These are phyloP conservation scores for Lecanicillium sp. DNA, from an alignment of 2,329 filamentous ascomycete genomes.

Conservation along the genomic window DNA sequence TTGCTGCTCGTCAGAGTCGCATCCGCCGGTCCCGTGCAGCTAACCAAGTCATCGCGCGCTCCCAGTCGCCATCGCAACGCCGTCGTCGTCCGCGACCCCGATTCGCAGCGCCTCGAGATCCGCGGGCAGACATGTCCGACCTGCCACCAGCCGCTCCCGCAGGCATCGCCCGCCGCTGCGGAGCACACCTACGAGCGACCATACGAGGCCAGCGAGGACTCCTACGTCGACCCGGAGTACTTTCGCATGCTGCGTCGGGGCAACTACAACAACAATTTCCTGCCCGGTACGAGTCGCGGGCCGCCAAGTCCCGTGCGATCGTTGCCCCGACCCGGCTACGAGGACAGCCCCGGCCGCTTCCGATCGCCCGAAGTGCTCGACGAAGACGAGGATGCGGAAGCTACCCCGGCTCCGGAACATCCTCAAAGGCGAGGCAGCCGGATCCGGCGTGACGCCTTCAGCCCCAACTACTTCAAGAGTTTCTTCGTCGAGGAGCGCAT, in stretches of 20 bases:
- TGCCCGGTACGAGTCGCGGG: constrained; percentile 37
- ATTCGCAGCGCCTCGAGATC: constrained; percentile 79
- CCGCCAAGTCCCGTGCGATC: constrained; percentile 51
- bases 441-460: constrained; percentile 83
- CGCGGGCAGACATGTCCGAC: constrained; percentile 79
- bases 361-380: constrained; percentile 20
- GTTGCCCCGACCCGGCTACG: constrained; percentile 41
- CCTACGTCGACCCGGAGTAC: constrained; percentile 86
- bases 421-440: constrained; percentile 45
- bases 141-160: constrained; percentile 67
- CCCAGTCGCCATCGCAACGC: constrained; percentile 83
- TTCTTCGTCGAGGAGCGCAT: constrained; percentile 89
- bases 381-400: constrained; percentile 17
- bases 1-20: not conserved
- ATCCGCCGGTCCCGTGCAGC: not conserved
- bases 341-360: constrained; percentile 14
- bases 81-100: constrained; percentile 83
- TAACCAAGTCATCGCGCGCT: not conserved
- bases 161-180: constrained; percentile 33
- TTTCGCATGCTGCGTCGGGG: constrained; percentile 80
- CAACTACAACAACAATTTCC: constrained; percentile 35
- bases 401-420: not conserved
- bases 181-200: constrained; percentile 44
- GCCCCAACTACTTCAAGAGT: constrained; percentile 82
- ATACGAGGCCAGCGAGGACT: constrained; percentile 40